Evolutionary conservation across 768 basidiomycete species (phyloP).

Genomic region (Nevesoporus exiguus): DNA sequence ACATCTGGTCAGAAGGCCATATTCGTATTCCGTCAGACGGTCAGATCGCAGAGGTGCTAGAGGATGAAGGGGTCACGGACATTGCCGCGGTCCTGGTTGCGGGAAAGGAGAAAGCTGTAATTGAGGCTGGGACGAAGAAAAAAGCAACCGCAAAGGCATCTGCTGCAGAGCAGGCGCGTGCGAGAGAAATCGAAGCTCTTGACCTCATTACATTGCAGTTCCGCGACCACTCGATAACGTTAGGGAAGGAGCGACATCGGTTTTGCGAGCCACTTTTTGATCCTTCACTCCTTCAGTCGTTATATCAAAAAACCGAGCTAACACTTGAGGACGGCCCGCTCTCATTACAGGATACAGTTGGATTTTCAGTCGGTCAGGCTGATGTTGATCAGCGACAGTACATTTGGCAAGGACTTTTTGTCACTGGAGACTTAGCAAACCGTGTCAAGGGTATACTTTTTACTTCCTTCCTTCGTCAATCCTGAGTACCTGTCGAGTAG

Average conservation of each 20-base stretch:
- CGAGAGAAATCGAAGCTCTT: constrained; percentile 77
- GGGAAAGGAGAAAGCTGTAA: constrained; percentile 87
- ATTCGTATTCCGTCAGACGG: constrained; percentile 74
- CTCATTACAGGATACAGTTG: constrained; percentile 67
- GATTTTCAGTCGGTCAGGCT: constrained; percentile 53
- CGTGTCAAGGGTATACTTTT: constrained; percentile 61
- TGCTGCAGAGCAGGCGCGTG: constrained; percentile 77
- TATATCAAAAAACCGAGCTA: constrained; percentile 29
- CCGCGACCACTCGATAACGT: constrained; percentile 61
- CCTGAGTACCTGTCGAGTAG: constrained; percentile 32
- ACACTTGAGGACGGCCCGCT: constrained; percentile 22
- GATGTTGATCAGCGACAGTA: constrained; percentile 67
- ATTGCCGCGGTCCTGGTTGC: constrained; percentile 88
- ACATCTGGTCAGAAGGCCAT: constrained; percentile 61
- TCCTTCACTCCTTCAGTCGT: constrained; percentile 49
- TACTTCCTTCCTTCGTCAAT: neutral
- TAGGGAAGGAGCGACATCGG: constrained; percentile 86
- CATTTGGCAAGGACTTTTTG: constrained; percentile 75
- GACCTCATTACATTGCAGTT: constrained; percentile 80
- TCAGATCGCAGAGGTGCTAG: constrained; percentile 55
- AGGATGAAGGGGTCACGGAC: constrained; percentile 85
- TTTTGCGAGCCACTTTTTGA: constrained; percentile 91
- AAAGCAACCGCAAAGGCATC: constrained; percentile 67
- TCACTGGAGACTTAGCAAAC: constrained; percentile 74
- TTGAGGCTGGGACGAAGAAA: constrained; percentile 81